Evolutionary conservation across 1,139 yeast genomes (phyloP).

Genomic region (Scheffersomyces parashehatae): DNA sequence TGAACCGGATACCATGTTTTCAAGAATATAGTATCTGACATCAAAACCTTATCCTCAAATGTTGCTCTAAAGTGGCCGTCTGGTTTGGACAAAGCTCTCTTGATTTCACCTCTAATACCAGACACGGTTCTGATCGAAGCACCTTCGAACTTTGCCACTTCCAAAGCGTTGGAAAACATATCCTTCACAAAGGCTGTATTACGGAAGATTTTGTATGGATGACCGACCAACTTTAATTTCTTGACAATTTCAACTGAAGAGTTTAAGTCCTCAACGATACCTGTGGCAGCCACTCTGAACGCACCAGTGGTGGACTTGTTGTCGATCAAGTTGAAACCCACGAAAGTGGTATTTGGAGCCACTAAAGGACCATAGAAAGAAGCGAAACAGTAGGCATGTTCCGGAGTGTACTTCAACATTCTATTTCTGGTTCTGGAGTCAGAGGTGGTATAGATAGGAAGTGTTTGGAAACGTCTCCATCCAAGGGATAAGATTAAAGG

Average conservation of each 20-base stretch:
- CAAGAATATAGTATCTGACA: constrained; percentile 86
- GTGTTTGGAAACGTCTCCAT: constrained; percentile 97
- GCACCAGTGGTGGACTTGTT: constrained; percentile 82
- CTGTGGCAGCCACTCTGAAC: constrained; percentile 97
- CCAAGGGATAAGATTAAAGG: constrained; percentile 93
- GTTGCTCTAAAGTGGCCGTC: constrained; percentile 99
- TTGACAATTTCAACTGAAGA: constrained; percentile 90
- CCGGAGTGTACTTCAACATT: constrained; percentile 98
- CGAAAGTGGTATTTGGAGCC: constrained; percentile 96
- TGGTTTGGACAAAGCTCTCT: constrained; percentile 89
- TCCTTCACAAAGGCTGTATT: constrained; percentile 97
- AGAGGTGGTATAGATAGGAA: constrained; percentile 93
- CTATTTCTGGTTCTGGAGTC: constrained; percentile 97
- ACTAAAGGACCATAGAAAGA: constrained; percentile 97
- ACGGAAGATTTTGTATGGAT: constrained; percentile 89
- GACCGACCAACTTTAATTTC: constrained; percentile 91
- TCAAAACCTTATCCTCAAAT: constrained; percentile 89
- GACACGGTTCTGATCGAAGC: constrained; percentile 95
- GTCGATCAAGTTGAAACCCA: constrained; percentile 90
- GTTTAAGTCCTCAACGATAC: constrained; percentile 91
- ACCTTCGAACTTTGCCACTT: constrained; percentile 97
- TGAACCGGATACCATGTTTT: constrained; percentile 97
- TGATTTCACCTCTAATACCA: constrained; percentile 96
- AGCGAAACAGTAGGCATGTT: constrained; percentile 95
- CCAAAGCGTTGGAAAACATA: constrained; percentile 90